Evolutionary conservation across 2,329 filamentous ascomycete genomes (phyloP), one percentile per base, ranked within the genome.

Genomic region (Aspergillus japonicus): DNA sequence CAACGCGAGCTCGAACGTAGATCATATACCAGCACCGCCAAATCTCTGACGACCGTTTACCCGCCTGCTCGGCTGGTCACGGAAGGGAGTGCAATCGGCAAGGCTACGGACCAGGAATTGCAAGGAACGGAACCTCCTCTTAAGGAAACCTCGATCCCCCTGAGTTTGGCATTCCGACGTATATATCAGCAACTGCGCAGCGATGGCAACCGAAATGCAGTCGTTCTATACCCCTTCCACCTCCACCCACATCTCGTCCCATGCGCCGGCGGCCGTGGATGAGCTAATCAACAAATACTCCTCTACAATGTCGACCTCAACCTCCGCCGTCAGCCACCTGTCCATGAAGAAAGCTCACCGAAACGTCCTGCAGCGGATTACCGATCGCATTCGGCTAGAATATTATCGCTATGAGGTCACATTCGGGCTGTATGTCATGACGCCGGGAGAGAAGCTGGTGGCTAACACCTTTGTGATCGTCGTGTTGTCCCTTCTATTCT

Each of bases 331-430:
- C 21, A 67, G 60, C 24, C 51, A 60, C 16, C 44, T 61, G 19
- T 29, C 61, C 14, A 59, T 64, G 56, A 59, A 60, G 29, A 64
- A 62, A 11, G 52, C 61, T 14, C 64, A 61, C 23, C 69, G 66
- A 44, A 69, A 69, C 52, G 52, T 71, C 12, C 21, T 76, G 21
- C 69, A 69, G 50, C 73, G 72, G 14, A 33, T 66, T 47, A 31
- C 66, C 31, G 73, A 77, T 61, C 71, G 70, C 39, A 50, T 76
- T 55, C 72, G 72, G 33, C 73, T 80, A 23, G 74, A 73, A 65
- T 80, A 80, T 57, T 80, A 81, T 62, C 77, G 74, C 56, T 81
- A 80, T 62, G 77, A 81, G 64, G 77, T 81, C 50, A 81, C 78
- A 3, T 80, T 77, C 57, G 74, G 75, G 5, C 65, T 77, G 6